Conservation (phyloP, 768 basidiomycete species). For the Lactarius tabidus region DNA sequence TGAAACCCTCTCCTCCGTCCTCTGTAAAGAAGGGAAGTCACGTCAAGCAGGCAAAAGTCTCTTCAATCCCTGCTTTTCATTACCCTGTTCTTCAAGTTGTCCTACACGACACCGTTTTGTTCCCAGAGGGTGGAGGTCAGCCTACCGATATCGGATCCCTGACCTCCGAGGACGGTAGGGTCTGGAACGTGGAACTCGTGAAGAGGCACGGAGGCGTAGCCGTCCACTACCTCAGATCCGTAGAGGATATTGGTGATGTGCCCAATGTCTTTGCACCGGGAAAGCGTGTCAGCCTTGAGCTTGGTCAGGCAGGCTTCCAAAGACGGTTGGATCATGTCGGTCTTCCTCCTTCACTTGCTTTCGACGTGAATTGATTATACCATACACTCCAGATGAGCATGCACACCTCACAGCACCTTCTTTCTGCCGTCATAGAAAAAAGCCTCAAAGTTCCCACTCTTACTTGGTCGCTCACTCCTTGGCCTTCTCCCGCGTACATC, state of each 20-base stretch:
- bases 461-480: conserved; percentile 74
- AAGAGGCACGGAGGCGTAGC: conserved; percentile 70
- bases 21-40: conserved; percentile 40
- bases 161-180: conserved; percentile 39
- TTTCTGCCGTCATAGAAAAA: conserved; percentile 75
- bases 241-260: conserved; percentile 40
- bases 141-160: conserved; percentile 69
- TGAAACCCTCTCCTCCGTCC: conserved; percentile 40
- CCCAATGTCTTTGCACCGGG: conserved; percentile 49
- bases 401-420: conserved; percentile 81
- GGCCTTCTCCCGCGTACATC: conserved; percentile 68
- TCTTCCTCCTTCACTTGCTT: conserved; percentile 7
- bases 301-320: conserved; percentile 56
- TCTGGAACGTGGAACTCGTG: conserved; percentile 60
- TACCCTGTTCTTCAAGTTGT: conserved; percentile 58
- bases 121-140: conserved; percentile 82
- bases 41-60: conserved; percentile 54
- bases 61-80: conserved; percentile 42
- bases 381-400: conserved; percentile 57
- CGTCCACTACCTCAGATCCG: conserved; percentile 61
- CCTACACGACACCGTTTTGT: conserved; percentile 73
- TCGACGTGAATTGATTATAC: neutral
- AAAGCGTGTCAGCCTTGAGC: conserved; percentile 45
- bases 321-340: conserved; percentile 72
- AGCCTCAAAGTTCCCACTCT: conserved; percentile 62